phyloP scores from a whole-genome alignment of 305 asterid genomes.

The Salvia sclarea region DNA sequence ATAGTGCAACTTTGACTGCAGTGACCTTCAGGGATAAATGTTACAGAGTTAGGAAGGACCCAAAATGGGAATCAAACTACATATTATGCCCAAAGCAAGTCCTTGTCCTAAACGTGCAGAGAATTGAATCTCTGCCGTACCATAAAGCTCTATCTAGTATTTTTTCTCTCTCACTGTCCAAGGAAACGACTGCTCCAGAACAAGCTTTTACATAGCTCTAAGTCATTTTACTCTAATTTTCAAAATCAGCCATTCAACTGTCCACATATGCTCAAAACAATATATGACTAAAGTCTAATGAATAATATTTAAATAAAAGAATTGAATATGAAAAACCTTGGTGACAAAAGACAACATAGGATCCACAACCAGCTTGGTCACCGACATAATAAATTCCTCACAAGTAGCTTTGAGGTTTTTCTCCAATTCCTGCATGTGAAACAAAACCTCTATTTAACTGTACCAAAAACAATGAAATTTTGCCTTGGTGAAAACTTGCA shows the following conservation, averaged over 20 bases:
- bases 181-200: conserved; percentile 9
- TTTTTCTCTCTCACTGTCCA: neutral
- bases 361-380: conserved; percentile 94
- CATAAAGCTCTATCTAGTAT: conserved; percentile 1
- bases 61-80: conserved; percentile 15
- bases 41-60: conserved; percentile 16
- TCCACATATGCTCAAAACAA: conserved; percentile 5
- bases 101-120: conserved; percentile 17
- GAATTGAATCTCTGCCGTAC: conserved; percentile 3
- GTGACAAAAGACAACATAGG: conserved; percentile 95
- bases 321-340: conserved; percentile 58
- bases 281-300: neutral
- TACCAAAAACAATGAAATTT: conserved; percentile 4
- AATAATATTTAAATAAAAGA: conserved; percentile 2
- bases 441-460: conserved; percentile 25
- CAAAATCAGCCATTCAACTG: conserved; percentile 1
- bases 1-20: conserved; percentile 84
- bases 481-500: neutral
- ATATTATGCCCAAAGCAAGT: neutral
- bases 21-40: conserved; percentile 65
- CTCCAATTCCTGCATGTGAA: conserved; percentile 85
- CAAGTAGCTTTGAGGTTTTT: conserved; percentile 93
- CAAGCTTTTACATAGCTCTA: neutral
- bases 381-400: conserved; percentile 97
- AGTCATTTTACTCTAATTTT: neutral